A percentile compares a stretch with the other conserved stretches of the same genome.
phyloP scores from a whole-genome alignment of 2,329 filamentous ascomycete genomes.

The Talaromyces atroroseus region DNA sequence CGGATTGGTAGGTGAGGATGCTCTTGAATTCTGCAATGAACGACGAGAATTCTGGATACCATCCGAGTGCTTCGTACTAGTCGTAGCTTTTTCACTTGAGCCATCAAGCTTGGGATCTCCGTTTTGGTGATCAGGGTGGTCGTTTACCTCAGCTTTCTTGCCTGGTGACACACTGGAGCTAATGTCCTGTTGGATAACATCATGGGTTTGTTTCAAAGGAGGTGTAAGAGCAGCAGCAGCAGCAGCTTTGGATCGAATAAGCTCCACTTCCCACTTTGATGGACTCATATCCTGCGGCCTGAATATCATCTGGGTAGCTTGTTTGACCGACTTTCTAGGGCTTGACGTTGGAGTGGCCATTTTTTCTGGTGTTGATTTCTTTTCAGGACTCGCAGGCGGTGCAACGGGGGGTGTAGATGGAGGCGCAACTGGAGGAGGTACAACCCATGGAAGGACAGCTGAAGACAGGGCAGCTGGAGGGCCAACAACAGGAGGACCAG shows the following conservation, averaged over 20 bases:
- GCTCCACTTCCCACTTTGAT: conserved; percentile 5
- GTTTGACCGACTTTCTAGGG: neutral
- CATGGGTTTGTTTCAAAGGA: neutral
- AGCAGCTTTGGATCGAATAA: neutral
- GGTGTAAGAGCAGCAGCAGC: neutral
- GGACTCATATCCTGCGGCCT: conserved; percentile 7
- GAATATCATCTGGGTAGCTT: neutral
- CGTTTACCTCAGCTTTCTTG: neutral
- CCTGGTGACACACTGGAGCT: neutral
- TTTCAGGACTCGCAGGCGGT: neutral
- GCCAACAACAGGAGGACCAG: neutral
- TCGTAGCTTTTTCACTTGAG: neutral
- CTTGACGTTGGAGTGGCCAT: neutral
- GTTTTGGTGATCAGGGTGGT: neutral
- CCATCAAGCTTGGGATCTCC: neutral
- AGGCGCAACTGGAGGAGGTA: neutral
- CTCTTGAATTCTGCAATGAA: neutral
- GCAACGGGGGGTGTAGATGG: neutral
- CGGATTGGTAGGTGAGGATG: neutral
- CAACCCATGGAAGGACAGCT: neutral
- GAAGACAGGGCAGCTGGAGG: neutral
- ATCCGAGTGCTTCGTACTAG: neutral
- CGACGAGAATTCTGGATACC: neutral
- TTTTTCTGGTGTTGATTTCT: neutral
- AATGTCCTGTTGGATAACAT: neutral